Base-by-base conservation (phyloP, 1,284 basidiomycete genomes). In the Xanthoconium separans region DNA sequence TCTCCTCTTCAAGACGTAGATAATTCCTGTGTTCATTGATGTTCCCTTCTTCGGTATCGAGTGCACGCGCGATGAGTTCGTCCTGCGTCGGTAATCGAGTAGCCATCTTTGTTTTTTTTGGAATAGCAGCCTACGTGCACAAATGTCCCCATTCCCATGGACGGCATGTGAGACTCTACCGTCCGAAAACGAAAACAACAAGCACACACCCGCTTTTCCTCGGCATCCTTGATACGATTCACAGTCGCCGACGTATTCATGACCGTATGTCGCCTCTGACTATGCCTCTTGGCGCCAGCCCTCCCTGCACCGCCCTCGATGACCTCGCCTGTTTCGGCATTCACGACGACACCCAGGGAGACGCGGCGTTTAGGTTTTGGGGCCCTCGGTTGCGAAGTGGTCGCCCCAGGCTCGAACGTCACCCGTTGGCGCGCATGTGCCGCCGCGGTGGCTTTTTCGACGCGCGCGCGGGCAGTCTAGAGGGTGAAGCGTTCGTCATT, bases 11-110 rank as follows among this genome's bases (percentile, higher is more conserved):
- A 2, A 83, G 72, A 51, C 78, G 79, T 29, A 95, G 79, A 63
- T 93, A 94, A 58, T 90, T 80, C 37, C 82, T 77, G 60, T 94
- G 86, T 47, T 90, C 85, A n/a, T 79, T 77, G 22, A 87, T 83
- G 63, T 95, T 95, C 5, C 85, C 84, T 70, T 93, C 91, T 66
- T 94, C 92, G 47, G 85, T 89, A 63, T 93, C 90, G 11, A 94
- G 78, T 0, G 92, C 92, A 15, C 83, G 84, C 1, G 84, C 83
- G 50, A 95, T 89, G 5, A 94, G 78, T 60, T 93, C 88, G 22
- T 82, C 88, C 64, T 95, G 93, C 0, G 90, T 91, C 36, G 82
- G 79, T 4, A 72, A 66, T 24, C 75, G 79, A 13, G 71, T 74
- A 50, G 75, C 75, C 5, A 73, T 71, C 63, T 83, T 87, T 7